These are phyloP conservation scores for Camelina neglecta DNA, from an alignment of 345 rosid species.

Conservation along the genomic window DNA sequence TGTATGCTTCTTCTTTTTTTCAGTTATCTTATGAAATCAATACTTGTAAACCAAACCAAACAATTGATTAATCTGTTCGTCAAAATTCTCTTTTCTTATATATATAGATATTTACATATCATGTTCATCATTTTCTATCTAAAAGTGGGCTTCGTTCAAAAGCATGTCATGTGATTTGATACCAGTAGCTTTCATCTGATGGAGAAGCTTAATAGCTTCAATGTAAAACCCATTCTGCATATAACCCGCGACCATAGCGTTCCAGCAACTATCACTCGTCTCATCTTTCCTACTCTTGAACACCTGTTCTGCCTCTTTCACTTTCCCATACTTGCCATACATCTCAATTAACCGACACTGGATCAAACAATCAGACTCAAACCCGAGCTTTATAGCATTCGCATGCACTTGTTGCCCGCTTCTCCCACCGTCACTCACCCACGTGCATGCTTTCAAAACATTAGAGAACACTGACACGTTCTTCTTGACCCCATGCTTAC, in stretches of 20 bases:
- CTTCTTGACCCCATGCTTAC: constrained; percentile 50
- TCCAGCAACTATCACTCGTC: constrained; percentile 45
- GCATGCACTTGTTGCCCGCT: constrained; percentile 68
- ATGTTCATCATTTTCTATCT: constrained; percentile 3
- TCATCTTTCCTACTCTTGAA: constrained; percentile 45
- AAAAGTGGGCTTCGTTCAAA: constrained; percentile 11
- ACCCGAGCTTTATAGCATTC: constrained; percentile 57
- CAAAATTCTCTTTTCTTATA: not conserved
- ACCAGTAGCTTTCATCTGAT: constrained; percentile 66
- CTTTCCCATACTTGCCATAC: constrained; percentile 62
- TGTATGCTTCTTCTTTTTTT: not conserved
- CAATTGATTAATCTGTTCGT: not conserved
- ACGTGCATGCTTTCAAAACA: constrained; percentile 61
- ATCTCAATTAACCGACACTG: constrained; percentile 61
- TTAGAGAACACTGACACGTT: constrained; percentile 51
- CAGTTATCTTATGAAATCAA: not conserved
- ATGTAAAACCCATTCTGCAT: constrained; percentile 53
- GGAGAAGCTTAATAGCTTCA: constrained; percentile 67
- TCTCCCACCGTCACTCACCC: constrained; percentile 55
- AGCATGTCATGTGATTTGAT: constrained; percentile 47
- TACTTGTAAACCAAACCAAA: constrained; percentile 9
- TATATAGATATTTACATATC: constrained; percentile 28
- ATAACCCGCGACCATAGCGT: constrained; percentile 61
- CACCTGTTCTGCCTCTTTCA: constrained; percentile 55
- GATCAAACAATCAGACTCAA: constrained; percentile 52